Conservation (phyloP, 2,329 filamentous ascomycete genomes). For the Verticillium alfalfae region DNA sequence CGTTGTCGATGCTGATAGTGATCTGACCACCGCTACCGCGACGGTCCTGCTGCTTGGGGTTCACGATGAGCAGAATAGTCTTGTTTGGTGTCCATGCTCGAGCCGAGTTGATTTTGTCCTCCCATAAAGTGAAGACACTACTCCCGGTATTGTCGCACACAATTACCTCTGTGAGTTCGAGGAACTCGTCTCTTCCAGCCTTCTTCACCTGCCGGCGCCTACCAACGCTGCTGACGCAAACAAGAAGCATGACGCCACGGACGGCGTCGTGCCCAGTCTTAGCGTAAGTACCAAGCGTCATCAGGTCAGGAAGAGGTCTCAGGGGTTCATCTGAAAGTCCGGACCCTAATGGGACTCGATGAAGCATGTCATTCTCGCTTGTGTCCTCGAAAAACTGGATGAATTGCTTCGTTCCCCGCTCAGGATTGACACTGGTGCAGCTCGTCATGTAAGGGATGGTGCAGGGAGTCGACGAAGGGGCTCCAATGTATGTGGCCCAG, state of each 20-base stretch:
- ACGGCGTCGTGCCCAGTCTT: constrained; percentile 46
- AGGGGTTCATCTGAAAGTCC: constrained; percentile 8
- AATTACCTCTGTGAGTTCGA: constrained; percentile 41
- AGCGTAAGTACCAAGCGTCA: constrained; percentile 51
- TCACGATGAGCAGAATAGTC: constrained; percentile 44
- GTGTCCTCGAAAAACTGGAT: constrained; percentile 46
- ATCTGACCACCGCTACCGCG: background rate
- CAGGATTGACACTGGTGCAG: constrained; percentile 52
- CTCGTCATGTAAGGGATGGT: constrained; percentile 35
- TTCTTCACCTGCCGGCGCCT: constrained; percentile 40
- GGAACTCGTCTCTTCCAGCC: constrained; percentile 38
- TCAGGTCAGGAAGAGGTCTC: constrained; percentile 35
- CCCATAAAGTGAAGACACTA: constrained; percentile 49
- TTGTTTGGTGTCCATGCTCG: constrained; percentile 37
- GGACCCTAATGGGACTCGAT: constrained; percentile 40
- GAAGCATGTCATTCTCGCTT: constrained; percentile 13
- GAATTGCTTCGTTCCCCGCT: constrained; percentile 40
- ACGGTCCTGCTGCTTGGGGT: constrained; percentile 22
- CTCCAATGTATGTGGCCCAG: constrained; percentile 52
- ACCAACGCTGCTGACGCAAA: constrained; percentile 54
- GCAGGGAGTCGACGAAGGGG: constrained; percentile 25
- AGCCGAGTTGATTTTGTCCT: constrained; percentile 37
- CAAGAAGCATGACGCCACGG: constrained; percentile 42
- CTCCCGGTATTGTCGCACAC: constrained; percentile 54
- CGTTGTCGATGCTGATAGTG: constrained; percentile 21